Evolutionary conservation across 768 basidiomycete species (phyloP).

Genomic region (Trametes punicea): DNA sequence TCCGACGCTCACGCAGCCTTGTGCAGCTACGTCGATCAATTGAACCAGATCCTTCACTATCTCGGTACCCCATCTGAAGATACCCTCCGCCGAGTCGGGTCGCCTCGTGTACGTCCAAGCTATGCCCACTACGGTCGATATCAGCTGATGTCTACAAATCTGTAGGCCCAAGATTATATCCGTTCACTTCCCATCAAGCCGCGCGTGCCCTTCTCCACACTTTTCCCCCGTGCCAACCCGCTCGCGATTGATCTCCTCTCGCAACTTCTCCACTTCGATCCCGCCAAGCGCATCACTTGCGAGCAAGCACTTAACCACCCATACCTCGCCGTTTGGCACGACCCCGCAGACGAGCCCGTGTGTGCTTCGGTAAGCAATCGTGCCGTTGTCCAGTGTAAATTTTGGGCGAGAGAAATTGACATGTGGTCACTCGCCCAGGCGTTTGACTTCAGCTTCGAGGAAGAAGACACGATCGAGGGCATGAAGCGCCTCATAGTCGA

Average conservation of each 20-base stretch:
- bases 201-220: slow-evolving; percentile 83
- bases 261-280: slow-evolving; percentile 93
- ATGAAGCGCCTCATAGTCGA: slow-evolving; percentile 96
- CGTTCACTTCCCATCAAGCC: slow-evolving; percentile 97
- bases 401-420: background rate
- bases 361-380: slow-evolving; percentile 63
- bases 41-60: slow-evolving; percentile 97
- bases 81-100: slow-evolving; percentile 92
- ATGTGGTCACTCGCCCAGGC: slow-evolving; percentile 42
- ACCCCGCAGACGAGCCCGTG: slow-evolving; percentile 89
- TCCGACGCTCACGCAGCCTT: slow-evolving; percentile 4
- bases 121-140: background rate
- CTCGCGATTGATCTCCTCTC: slow-evolving; percentile 90
- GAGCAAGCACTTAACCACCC: slow-evolving; percentile 95
- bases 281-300: slow-evolving; percentile 93
- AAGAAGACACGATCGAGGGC: slow-evolving; percentile 93
- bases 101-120: slow-evolving; percentile 67
- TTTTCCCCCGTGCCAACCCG: slow-evolving; percentile 94
- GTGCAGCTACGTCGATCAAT: slow-evolving; percentile 90
- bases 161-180: slow-evolving; percentile 94
- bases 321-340: slow-evolving; percentile 96
- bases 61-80: slow-evolving; percentile 98
- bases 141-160: background rate
- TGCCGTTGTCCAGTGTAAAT: background rate
- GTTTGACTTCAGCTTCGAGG: slow-evolving; percentile 96